Evolutionary conservation across 768 basidiomycete genomes (phyloP), one percentile per base, ranked within the genome.

Genomic region (Rhizopogon vinicolor): DNA sequence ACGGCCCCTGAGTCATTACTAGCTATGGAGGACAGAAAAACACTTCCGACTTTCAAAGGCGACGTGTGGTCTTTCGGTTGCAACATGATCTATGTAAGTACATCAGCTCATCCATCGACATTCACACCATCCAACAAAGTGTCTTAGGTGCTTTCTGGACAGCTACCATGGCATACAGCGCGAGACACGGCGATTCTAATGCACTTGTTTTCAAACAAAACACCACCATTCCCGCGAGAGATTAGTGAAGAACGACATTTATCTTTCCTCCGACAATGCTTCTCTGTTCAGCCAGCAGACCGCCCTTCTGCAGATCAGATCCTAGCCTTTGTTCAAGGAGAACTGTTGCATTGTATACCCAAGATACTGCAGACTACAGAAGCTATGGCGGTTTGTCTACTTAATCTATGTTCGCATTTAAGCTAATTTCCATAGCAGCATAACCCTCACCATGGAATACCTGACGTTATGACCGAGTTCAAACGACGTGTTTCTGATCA

Each of bases 21-120:
- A 25, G 25, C 25, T 25, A 25, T 64, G 9, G 49, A 45, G 2
- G 29, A 25, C 12, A 22, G 25, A 5, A 29, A 19, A 28, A 42
- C 18, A 13, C 29, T 43, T 16, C 39, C 55, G 7, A 28, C 19
- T n/a, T 52, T 46, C 0, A 51, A 51, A 18, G 58, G 54, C 12
- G 63, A 64, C 19, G 41, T 59, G 16, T 65, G 62, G 44, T 65
- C 64, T 8, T 60, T 65, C 52, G 60, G 61, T n/a, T 44, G 63
- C 7, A 31, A 62, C 45, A 65, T 65, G 55, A 22, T 65, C 3
- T 58, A 65, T 45, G 64, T 61, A 9, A 16, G 56, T 2, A 25
- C 19, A 28, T 1, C 37, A 46, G 45, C 5, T 6, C 18, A 9
- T 0, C 46, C 25, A 28, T 18, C 12, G 22, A 25, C n/a, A 9